Evolutionary conservation across 2,329 filamentous ascomycete genomes (phyloP).

Genomic region (Cercospora berteroae): DNA sequence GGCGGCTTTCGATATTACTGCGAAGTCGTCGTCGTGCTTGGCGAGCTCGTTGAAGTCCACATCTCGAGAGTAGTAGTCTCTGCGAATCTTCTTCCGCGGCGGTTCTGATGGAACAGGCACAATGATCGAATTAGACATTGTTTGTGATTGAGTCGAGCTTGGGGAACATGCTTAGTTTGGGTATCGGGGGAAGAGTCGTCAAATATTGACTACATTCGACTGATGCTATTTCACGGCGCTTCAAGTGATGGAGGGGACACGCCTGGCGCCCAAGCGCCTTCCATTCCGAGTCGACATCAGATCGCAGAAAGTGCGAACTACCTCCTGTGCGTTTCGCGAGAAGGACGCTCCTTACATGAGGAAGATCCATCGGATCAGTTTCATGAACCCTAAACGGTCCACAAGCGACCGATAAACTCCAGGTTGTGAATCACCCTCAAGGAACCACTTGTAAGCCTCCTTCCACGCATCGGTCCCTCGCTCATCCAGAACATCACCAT

Average conservation of each 20-base stretch:
- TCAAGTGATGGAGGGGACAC: not conserved
- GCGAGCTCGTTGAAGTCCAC: conserved; percentile 64
- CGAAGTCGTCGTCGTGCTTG: conserved; percentile 58
- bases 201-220: not conserved
- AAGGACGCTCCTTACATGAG: conserved; percentile 9
- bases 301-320: not conserved
- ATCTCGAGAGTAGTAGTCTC: conserved; percentile 52
- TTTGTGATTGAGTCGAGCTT: not conserved
- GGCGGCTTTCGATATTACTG: conserved; percentile 46
- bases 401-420: conserved; percentile 7
- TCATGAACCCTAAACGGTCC: conserved; percentile 15
- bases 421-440: conserved; percentile 1
- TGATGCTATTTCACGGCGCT: not conserved
- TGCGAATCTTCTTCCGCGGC: conserved; percentile 4
- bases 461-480: conserved; percentile 14
- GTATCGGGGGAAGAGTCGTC: not conserved
- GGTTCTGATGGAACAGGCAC: not conserved
- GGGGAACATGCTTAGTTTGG: not conserved
- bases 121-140: not conserved
- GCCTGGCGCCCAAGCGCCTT: not conserved
- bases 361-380: conserved; percentile 10
- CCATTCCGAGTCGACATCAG: not conserved
- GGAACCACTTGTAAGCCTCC: conserved; percentile 19
- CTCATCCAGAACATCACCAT: conserved; percentile 18
- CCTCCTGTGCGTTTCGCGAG: not conserved